Conservation (phyloP, 495 filamentous ascomycete genomes). For the Rhypophila decipiens region DNA sequence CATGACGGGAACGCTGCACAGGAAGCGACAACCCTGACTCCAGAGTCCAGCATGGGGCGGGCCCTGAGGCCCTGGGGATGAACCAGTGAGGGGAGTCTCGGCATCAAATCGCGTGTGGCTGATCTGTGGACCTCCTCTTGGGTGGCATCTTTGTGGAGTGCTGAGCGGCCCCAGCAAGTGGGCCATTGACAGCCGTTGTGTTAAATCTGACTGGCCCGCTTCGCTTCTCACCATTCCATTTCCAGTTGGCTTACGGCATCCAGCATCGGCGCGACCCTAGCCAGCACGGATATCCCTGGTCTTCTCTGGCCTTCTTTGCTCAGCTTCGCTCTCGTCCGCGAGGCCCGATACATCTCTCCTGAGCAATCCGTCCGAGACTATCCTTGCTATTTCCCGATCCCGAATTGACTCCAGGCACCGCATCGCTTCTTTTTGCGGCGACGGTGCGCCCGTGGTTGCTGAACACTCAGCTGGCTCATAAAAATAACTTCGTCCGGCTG, state of each 20-base stretch:
- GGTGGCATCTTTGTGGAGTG: slow-evolving; percentile 20
- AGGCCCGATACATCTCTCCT: too few relatives aligned
- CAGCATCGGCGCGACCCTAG: slow-evolving; percentile 4
- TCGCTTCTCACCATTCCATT: slow-evolving; percentile 10
- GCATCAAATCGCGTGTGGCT: slow-evolving; percentile 5
- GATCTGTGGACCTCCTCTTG: too few relatives aligned
- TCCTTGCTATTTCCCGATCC: too few relatives aligned
- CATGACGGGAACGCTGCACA: not conserved
- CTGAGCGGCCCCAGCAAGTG: slow-evolving; percentile 6
- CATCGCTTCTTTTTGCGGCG: too few relatives aligned
- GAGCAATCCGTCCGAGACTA: too few relatives aligned
- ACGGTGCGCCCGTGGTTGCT: too few relatives aligned
- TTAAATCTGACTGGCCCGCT: slow-evolving; percentile 9
- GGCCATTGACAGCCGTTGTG: not conserved
- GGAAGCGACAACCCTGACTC: slow-evolving; percentile 3
- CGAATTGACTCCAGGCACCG: too few relatives aligned
- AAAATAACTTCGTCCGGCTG: too few relatives aligned
- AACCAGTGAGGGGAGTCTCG: slow-evolving; percentile 1
- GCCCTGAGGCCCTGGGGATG: not conserved
- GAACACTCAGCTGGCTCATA: too few relatives aligned
- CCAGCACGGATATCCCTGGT: slow-evolving; percentile 14
- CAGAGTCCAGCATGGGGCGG: not conserved
- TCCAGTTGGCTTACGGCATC: slow-evolving; percentile 26
- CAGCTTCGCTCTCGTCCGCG: slow-evolving; percentile 1
- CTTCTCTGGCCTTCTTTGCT: slow-evolving; percentile 27